phyloP scores from a whole-genome alignment of 306 rosid genomes.

The Cucumis hystrix region DNA sequence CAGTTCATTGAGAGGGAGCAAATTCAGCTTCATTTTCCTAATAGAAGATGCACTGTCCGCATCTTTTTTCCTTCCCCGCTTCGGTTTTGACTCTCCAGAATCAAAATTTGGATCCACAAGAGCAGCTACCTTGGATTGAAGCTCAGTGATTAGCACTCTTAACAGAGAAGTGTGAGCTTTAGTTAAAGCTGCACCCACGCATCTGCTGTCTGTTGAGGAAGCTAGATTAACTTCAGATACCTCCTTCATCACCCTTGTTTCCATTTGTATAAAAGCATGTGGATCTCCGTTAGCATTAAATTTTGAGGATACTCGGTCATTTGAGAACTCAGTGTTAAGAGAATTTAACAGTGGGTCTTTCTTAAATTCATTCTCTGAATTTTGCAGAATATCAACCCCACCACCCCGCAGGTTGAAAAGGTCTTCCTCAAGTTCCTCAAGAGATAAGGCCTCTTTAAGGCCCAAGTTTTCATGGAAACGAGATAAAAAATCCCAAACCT shows the following conservation, averaged over 20 bases:
- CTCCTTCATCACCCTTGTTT: constrained; percentile 71
- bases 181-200: constrained; percentile 79
- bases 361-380: constrained; percentile 28
- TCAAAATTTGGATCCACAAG: constrained; percentile 91
- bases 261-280: constrained; percentile 66
- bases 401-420: constrained; percentile 81
- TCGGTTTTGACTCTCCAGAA: constrained; percentile 74
- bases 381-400: constrained; percentile 33
- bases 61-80: constrained; percentile 93
- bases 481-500: constrained; percentile 71
- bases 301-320: constrained; percentile 21
- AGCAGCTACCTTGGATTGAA: constrained; percentile 82
- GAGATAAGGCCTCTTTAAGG: constrained; percentile 42
- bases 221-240: constrained; percentile 61
- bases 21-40: constrained; percentile 55
- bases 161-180: constrained; percentile 76
- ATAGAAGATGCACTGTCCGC: constrained; percentile 44
- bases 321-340: constrained; percentile 22
- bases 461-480: constrained; percentile 67
- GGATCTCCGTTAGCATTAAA: constrained; percentile 36
- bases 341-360: constrained; percentile 15
- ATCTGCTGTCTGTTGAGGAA: constrained; percentile 52
- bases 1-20: constrained; percentile 83
- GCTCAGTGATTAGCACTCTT: constrained; percentile 68
- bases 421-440: constrained; percentile 77